These are phyloP conservation scores for Apophysomyces ossiformis DNA, from an alignment of 371 early-diverging fungal genomes.

Conservation along the genomic window DNA sequence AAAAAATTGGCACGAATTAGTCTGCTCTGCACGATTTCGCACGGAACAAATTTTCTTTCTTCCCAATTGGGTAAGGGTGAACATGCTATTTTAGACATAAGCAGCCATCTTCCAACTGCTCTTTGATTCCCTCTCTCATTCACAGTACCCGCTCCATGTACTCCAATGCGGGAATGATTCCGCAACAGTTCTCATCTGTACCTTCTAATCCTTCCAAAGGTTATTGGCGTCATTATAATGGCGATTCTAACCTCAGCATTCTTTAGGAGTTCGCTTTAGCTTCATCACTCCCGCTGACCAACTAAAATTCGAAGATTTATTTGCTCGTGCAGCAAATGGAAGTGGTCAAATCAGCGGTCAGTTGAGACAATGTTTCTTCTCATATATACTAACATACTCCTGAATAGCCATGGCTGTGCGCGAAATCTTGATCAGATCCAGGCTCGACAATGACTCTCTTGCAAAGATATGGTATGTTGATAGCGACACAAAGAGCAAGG, in stretches of 20 bases:
- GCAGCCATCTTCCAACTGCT: background rate
- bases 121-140: background rate
- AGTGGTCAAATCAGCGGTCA: conserved; percentile 47
- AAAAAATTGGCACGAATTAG: too few relatives aligned
- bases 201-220: conserved; percentile 3
- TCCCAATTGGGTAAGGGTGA: conserved; percentile 6
- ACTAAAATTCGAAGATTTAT: conserved; percentile 50
- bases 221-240: background rate
- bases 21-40: background rate
- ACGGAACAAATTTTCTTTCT: background rate
- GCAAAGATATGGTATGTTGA: conserved; percentile 52
- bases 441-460: conserved; percentile 50
- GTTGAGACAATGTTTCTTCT: background rate
- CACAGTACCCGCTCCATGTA: background rate
- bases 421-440: conserved; percentile 44
- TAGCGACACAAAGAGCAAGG: background rate
- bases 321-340: conserved; percentile 44
- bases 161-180: background rate
- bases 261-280: conserved; percentile 47
- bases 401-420: conserved; percentile 42
- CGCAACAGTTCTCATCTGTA: background rate
- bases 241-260: background rate
- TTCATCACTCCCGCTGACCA: conserved; percentile 53
- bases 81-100: conserved; percentile 8
- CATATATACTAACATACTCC: background rate